Evolutionary conservation across 1,284 basidiomycete genomes (phyloP).

Genomic region (Papiliotrema flavescens): DNA sequence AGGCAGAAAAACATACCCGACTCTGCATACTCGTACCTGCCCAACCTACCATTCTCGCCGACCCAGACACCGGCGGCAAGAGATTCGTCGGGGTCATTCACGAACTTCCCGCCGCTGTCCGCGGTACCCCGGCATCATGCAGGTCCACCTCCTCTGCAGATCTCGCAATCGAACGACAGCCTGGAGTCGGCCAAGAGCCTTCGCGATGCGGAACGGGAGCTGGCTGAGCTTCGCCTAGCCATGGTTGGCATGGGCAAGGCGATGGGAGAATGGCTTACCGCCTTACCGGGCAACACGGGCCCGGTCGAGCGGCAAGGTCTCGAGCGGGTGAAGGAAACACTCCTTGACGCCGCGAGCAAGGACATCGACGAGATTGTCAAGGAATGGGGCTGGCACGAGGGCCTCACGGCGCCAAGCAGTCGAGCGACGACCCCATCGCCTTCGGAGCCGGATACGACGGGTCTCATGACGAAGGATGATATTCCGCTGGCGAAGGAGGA

Average conservation of each 20-base stretch:
- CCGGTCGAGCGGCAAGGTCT: slow-evolving; percentile 22
- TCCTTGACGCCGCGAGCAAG: slow-evolving; percentile 37
- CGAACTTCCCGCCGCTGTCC: slow-evolving; percentile 27
- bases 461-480: not conserved
- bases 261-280: slow-evolving; percentile 39
- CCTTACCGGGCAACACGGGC: slow-evolving; percentile 8
- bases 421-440: not conserved
- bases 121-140: slow-evolving; percentile 24
- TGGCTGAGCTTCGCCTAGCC: slow-evolving; percentile 42
- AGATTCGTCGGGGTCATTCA: slow-evolving; percentile 23
- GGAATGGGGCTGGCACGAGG: slow-evolving; percentile 46
- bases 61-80: slow-evolving; percentile 11
- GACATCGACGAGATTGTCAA: slow-evolving; percentile 40
- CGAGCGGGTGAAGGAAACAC: slow-evolving; percentile 28
- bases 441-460: not conserved
- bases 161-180: slow-evolving; percentile 18
- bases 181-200: slow-evolving; percentile 26
- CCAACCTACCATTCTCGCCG: slow-evolving; percentile 39
- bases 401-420: slow-evolving; percentile 12
- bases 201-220: slow-evolving; percentile 42
- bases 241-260: slow-evolving; percentile 48
- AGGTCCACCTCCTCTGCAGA: slow-evolving; percentile 2
- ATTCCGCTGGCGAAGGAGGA: not conserved
- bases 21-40: slow-evolving; percentile 42
- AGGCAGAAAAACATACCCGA: slow-evolving; percentile 76